Conservation (phyloP, 2,329 filamentous ascomycete genomes). For the Penicillium thymicola region DNA sequence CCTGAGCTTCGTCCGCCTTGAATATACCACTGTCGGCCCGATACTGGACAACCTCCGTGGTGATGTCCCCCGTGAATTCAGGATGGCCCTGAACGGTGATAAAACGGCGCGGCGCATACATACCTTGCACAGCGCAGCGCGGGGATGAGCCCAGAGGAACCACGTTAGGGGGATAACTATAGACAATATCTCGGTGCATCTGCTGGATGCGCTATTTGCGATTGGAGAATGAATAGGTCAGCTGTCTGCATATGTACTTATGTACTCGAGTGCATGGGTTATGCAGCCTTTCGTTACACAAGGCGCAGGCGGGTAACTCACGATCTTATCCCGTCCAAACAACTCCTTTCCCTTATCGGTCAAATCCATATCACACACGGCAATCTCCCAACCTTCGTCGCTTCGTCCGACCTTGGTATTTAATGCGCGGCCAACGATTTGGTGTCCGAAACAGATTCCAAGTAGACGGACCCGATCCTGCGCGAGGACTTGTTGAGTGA, state of each 20-base stretch:
- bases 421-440: conserved; percentile 73
- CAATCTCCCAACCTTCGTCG: conserved; percentile 74
- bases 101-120: conserved; percentile 64
- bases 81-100: conserved; percentile 85
- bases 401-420: conserved; percentile 65
- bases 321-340: conserved; percentile 64
- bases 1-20: conserved; percentile 63
- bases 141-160: conserved; percentile 63
- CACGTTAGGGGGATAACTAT: conserved; percentile 59
- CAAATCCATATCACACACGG: conserved; percentile 66
- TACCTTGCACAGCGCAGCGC: conserved; percentile 72
- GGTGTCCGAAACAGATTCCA: conserved; percentile 83
- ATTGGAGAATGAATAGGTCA: not conserved
- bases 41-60: conserved; percentile 63
- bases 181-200: conserved; percentile 80
- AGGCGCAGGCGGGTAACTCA: conserved; percentile 35
- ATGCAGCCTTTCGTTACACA: not conserved
- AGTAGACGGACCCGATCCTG: conserved; percentile 66
- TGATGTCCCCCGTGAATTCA: conserved; percentile 72
- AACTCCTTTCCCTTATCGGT: conserved; percentile 67
- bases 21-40: conserved; percentile 68
- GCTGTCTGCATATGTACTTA: not conserved
- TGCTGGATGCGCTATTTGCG: conserved; percentile 59
- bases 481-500: conserved; percentile 58
- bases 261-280: not conserved